A percentile compares a stretch with the other conserved stretches of the same genome.
phyloP scores from a whole-genome alignment of 202 grass and related monocot genomes.

The Zoysia matrella region DNA sequence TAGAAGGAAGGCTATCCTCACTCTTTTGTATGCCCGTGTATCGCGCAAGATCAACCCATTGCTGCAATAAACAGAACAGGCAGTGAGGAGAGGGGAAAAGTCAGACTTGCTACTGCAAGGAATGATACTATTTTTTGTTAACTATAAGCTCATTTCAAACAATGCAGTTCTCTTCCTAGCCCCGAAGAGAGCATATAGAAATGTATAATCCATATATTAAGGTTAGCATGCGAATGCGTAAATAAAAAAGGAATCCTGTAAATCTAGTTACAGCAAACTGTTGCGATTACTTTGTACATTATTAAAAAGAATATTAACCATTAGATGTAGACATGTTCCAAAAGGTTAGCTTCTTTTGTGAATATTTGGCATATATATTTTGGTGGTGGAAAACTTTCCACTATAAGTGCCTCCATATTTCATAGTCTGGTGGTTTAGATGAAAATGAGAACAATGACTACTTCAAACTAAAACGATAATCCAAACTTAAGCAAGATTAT shows the following conservation, averaged over 20 bases:
- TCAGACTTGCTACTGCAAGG: not conserved
- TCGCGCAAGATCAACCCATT: slow-evolving; percentile 98
- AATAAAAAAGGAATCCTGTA: slow-evolving; percentile 11
- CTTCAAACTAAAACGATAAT: slow-evolving; percentile 2
- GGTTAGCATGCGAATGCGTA: not conserved
- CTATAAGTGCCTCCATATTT: not conserved
- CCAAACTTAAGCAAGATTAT: not conserved
- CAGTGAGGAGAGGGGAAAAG: not conserved
- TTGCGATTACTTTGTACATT: not conserved
- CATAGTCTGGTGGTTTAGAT: not conserved
- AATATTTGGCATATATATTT: not conserved
- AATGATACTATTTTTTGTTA: slow-evolving; percentile 16
- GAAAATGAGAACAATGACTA: not conserved
- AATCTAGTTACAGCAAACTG: not conserved
- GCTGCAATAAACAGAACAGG: slow-evolving; percentile 56
- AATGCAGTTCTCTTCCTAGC: slow-evolving; percentile 15
- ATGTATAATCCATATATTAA: slow-evolving; percentile 14
- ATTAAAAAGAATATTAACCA: not conserved
- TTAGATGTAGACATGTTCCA: not conserved
- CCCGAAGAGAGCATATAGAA: slow-evolving; percentile 1
- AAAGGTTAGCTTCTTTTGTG: slow-evolving; percentile 1
- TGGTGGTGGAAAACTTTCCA: not conserved
- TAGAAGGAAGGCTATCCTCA: slow-evolving; percentile 44
- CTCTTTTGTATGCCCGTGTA: slow-evolving; percentile 77
- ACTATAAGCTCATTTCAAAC: slow-evolving; percentile 22